A percentile compares a stretch with the other conserved stretches of the same genome.
Conservation (phyloP, 2,329 filamentous ascomycete species). For the Magnaporthiopsis poae region DNA sequence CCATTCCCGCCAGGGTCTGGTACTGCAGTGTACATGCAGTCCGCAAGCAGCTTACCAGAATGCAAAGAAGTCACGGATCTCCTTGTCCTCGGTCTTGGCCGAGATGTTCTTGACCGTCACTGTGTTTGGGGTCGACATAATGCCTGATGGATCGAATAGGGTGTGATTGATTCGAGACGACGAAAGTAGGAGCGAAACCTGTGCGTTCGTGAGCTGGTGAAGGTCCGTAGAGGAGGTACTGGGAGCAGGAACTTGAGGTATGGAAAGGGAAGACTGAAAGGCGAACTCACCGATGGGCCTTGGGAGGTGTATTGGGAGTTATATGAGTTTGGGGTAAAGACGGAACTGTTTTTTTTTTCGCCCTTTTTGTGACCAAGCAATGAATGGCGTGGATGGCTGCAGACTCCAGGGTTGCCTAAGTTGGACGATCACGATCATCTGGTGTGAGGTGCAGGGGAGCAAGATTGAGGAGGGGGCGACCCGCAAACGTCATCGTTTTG, state of each 20-base stretch:
- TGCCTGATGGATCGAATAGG: constrained; percentile 5
- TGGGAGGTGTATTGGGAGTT: not conserved
- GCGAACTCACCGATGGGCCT: not conserved
- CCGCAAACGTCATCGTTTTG: constrained; percentile 10
- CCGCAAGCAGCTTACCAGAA: constrained; percentile 58
- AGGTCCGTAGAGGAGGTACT: not conserved
- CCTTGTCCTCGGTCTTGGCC: constrained; percentile 70
- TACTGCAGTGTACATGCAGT: not conserved
- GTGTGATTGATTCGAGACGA: not conserved
- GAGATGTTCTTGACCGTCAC: constrained; percentile 79
- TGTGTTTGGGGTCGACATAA: constrained; percentile 15
- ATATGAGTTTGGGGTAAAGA: not conserved
- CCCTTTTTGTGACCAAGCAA: not conserved
- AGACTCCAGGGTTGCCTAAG: not conserved
- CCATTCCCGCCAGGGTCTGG: not conserved
- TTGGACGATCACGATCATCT: constrained; percentile 3
- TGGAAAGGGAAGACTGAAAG: not conserved
- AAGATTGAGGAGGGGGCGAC: not conserved
- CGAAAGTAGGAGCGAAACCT: not conserved
- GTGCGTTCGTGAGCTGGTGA: not conserved
- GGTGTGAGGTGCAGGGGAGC: not conserved
- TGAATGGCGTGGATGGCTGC: not conserved
- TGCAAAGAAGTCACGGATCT: constrained; percentile 94
- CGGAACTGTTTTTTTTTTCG: not conserved
- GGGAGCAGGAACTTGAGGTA: constrained; percentile 3